Conservation (phyloP, 2,329 filamentous ascomycete species). For the Monosporascus sp. region DNA sequence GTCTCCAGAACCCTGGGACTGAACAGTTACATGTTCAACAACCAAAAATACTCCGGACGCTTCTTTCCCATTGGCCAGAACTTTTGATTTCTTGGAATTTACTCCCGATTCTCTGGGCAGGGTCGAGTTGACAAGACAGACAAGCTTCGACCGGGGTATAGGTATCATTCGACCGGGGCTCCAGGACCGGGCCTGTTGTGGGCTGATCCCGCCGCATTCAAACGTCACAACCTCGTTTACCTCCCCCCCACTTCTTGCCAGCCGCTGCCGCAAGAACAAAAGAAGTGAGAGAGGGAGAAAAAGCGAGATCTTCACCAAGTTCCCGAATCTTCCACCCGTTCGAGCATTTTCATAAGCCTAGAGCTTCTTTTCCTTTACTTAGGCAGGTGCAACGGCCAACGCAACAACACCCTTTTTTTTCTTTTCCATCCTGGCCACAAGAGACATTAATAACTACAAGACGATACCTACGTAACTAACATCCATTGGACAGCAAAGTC, state of each 20-base stretch:
- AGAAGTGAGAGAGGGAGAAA: neutral
- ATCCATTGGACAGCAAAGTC: neutral
- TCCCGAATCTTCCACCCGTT: conserved; percentile 10
- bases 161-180: neutral
- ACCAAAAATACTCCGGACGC: neutral
- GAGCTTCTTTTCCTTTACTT: neutral
- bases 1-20: no score
- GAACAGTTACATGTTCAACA: no score
- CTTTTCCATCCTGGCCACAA: neutral
- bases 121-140: neutral
- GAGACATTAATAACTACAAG: neutral
- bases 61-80: neutral
- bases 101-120: neutral
- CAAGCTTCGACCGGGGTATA: neutral
- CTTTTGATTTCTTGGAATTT: neutral
- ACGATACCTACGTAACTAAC: neutral
- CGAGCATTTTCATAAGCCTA: neutral
- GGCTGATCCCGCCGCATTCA: neutral
- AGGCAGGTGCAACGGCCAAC: neutral
- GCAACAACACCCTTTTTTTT: neutral
- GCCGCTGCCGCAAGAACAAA: neutral
- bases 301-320: neutral
- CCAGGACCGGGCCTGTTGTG: neutral
- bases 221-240: neutral
- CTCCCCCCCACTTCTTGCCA: neutral